Evolutionary conservation across 108 stramenopile species (phyloP), one percentile per base, ranked within the genome.

Genomic region (Nitzschia inconspicua): DNA sequence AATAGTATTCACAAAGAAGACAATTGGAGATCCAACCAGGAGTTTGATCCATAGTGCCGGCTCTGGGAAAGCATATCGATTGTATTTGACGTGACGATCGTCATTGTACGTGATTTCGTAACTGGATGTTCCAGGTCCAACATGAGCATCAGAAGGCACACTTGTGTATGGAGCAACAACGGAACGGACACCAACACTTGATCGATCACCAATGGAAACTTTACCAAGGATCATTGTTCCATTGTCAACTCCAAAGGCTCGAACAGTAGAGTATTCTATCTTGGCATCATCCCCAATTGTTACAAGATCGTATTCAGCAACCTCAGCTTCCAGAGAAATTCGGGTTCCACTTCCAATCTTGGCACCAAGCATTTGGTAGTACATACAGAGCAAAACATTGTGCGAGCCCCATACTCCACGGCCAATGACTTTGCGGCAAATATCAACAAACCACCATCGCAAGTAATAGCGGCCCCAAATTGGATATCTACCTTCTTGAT

Each of bases 401-500:
- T 56, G 64, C n/a, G 53, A 55, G 31, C 77, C 75, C 43, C 62
- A 84, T 0, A 77, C 19, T 10, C 83, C 83, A 23, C 60, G 48
- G 20, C 78, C 78, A 60, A 72, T 44, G 13, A 84, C 48, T 51
- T 70, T 75, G 9, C 70, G 50, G 26, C 69, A 64, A n/a, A 75
- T 46, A 53, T 82, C 78, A 0, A 78, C 74, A 55, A 78, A 59
- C 84, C 84, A 86, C 84, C 84, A 86, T 23, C 84, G 64, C 28
- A 86, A 51, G 57, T 86, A 86, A 51, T 79, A 72, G 8, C 51
- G 42, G 10, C 77, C 62, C 74, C 76, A 82, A 29, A 78, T 46
- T 1, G 75, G 62, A 51, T 81, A 76, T 25, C 80, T 48, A 0
- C 84, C 84, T 25, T 44, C 32, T 32, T 52, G 65, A 59, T 82